These are phyloP conservation scores for Colletotrichum graminicola DNA, from an alignment of 2,329 filamentous ascomycete genomes.

Conservation along the genomic window DNA sequence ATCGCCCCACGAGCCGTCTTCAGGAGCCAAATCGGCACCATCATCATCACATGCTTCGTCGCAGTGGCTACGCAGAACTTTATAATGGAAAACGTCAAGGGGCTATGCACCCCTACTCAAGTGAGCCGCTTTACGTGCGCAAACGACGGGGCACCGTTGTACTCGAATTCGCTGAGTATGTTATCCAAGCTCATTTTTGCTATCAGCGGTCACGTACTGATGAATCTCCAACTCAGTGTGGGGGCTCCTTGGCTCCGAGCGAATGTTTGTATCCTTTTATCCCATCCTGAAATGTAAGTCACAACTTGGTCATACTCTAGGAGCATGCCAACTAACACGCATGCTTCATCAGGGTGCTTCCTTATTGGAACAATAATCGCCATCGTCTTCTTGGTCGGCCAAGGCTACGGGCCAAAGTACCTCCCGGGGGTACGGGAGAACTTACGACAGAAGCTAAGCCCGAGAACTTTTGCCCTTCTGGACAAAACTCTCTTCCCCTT, in stretches of 20 bases:
- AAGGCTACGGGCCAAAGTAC: conserved; percentile 52
- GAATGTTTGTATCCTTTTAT: conserved; percentile 57
- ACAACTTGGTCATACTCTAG: too few relatives aligned
- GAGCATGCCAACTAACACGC: neutral
- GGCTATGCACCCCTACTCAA: conserved; percentile 48
- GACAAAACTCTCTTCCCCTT: conserved; percentile 55
- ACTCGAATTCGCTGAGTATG: conserved; percentile 47
- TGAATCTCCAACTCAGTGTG: conserved; percentile 38
- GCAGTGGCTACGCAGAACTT: conserved; percentile 57
- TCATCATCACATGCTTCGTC: conserved; percentile 55
- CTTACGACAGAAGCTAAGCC: conserved; percentile 48
- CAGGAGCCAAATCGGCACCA: conserved; percentile 58
- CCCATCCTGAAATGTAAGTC: conserved; percentile 54
- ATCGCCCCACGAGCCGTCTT: conserved; percentile 52
- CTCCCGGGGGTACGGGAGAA: conserved; percentile 51
- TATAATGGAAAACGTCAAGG: conserved; percentile 54
- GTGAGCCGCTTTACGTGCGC: conserved; percentile 51
- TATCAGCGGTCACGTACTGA: neutral
- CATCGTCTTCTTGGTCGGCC: conserved; percentile 52
- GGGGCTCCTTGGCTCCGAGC: conserved; percentile 47
- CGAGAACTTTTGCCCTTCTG: conserved; percentile 50
- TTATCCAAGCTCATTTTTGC: too few relatives aligned
- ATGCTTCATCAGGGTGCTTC: conserved; percentile 53
- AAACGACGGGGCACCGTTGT: conserved; percentile 48
- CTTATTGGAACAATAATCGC: conserved; percentile 54